phyloP scores from a whole-genome alignment of 1,284 basidiomycete species.

The Cystobasidium sp. region DNA sequence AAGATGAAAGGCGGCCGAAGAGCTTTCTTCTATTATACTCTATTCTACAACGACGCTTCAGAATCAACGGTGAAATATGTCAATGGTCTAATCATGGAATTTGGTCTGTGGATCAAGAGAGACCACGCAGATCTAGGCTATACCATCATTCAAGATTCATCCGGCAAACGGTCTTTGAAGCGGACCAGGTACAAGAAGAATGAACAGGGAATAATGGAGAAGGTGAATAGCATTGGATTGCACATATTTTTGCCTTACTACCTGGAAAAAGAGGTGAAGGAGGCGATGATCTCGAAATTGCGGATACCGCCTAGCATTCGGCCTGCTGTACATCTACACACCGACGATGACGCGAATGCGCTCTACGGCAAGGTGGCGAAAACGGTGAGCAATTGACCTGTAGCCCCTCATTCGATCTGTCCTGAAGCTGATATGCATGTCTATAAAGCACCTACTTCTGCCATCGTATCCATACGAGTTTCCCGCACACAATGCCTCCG shows the following conservation, averaged over 20 bases:
- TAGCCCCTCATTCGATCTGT: too few species aligned
- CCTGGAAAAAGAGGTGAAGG: neutral
- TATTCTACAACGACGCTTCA: conserved; percentile 9
- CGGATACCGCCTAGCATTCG: conserved; percentile 1
- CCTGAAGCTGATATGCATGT: neutral
- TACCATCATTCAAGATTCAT: neutral
- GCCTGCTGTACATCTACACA: neutral
- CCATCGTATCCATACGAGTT: conserved; percentile 1
- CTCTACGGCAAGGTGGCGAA: neutral
- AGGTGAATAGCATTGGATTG: neutral
- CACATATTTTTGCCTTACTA: conserved; percentile 11
- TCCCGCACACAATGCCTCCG: conserved; percentile 3
- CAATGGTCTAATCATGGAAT: neutral
- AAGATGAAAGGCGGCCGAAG: neutral
- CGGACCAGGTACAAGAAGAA: too few species aligned
- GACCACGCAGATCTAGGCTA: neutral
- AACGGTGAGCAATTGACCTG: neutral
- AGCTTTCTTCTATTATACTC: neutral
- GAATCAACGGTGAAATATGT: neutral
- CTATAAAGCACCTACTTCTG: neutral
- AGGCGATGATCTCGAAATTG: neutral
- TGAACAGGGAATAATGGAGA: neutral
- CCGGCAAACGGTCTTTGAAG: neutral
- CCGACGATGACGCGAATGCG: neutral
- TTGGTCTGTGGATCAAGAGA: neutral